Evolutionary conservation across 257 asterid species (phyloP), one percentile per base, ranked within the genome.

Genomic region (Ocimum tenuiflorum): DNA sequence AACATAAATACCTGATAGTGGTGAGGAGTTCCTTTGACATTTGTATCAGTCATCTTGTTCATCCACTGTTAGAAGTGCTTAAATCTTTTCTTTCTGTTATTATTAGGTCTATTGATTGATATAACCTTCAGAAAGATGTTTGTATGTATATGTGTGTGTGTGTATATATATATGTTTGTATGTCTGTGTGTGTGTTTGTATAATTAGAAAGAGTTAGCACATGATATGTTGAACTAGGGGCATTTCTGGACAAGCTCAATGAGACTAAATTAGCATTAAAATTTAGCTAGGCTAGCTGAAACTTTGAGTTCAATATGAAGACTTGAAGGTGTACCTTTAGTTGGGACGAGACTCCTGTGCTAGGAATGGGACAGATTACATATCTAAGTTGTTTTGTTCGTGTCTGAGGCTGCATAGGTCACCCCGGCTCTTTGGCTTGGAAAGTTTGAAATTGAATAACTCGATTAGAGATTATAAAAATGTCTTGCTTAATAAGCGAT

Each of bases 401-500:
- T 41, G 33, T 56, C 42, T 45, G 56, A 52, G 46, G 22, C 3
- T 17, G 38, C 29, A 13, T 38, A 14, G 35, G 62, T 15, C 53
- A 18, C 45, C 47, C 13, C 36, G 4, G 4, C 4, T 27, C 58
- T 52, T 59, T 13, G 47, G 13, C 65, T 35, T 2, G 23, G 45
- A 48, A 57, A 67, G 43, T 68, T 14, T 65, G 62, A 33, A 71
- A 46, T 14, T 19, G 22, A 60, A 39, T 38, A 36, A 58, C 33
- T 57, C 61, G n/a, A n/a, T n/a, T n/a, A 43, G 15, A 19, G 12
- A 56, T 46, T 24, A 59, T 60, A 42, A 49, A 27, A 39, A 48
- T 69, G 31, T 33, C 27, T 46, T 61, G 67, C 39, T 68, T 31
- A 39, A 39, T 63, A 31, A 33, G 60, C 14, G 64, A 61, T 49